Conservation (phyloP, 805 yeast species). For the Wickerhamiella siamensis region DNA sequence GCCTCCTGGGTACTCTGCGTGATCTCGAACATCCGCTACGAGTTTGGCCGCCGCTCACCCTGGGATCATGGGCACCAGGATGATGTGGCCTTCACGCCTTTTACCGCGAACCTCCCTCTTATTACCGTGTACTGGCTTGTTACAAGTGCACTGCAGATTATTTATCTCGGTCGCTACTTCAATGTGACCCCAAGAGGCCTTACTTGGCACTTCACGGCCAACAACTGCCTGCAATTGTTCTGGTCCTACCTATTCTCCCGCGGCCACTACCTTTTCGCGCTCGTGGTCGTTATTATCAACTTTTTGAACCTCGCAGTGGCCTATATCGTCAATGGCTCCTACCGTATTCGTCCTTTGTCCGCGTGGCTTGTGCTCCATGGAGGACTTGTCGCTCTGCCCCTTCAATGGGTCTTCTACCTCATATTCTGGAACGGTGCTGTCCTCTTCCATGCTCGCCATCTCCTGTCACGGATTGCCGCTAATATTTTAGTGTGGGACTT, state of each 20-base stretch:
- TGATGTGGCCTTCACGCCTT: conserved; percentile 52
- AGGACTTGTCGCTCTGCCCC: conserved; percentile 53
- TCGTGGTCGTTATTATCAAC: conserved; percentile 43
- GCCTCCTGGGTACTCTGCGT: conserved; percentile 39
- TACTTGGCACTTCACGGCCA: conserved; percentile 48
- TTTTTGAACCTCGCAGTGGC: conserved; percentile 42
- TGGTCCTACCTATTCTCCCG: conserved; percentile 54
- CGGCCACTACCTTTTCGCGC: conserved; percentile 44
- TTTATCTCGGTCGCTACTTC: conserved; percentile 23
- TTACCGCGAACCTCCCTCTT: conserved; percentile 33
- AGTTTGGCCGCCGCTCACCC: conserved; percentile 39
- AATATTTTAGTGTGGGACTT: conserved; percentile 69
- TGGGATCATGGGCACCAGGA: conserved; percentile 31
- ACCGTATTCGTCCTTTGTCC: conserved; percentile 35
- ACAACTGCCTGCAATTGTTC: conserved; percentile 43
- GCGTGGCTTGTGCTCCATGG: conserved; percentile 49
- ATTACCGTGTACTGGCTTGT: conserved; percentile 43
- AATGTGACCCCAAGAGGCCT: conserved; percentile 20
- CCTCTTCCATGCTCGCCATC: conserved; percentile 41
- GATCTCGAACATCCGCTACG: conserved; percentile 41
- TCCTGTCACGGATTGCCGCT: conserved; percentile 54
- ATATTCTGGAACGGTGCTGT: conserved; percentile 81
- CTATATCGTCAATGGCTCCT: conserved; percentile 48
- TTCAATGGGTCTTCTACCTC: conserved; percentile 59
- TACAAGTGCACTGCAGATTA: conserved; percentile 37